Base-by-base conservation (phyloP, 2,329 filamentous ascomycete genomes). In the Sporothrix variecibatus region DNA sequence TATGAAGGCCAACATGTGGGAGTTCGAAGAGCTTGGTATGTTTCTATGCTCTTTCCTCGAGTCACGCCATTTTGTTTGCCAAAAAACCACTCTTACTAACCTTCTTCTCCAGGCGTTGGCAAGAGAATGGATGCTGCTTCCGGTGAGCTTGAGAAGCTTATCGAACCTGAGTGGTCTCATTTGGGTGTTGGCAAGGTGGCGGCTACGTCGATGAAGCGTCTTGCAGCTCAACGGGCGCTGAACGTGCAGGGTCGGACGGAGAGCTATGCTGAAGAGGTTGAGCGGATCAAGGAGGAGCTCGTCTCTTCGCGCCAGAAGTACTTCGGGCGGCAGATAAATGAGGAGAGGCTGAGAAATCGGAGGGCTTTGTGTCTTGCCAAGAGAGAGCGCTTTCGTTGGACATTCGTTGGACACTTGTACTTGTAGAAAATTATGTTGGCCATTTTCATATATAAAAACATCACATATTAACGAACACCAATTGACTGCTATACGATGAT, bases 1-100 rank as follows among this genome's bases (percentile, higher is more conserved):
- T 79, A 97, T 99, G 94, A 99, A 99, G 87, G 96, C 96, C 72
- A 98, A 99, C 81, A 89, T 98, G 69, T 99, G 93, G 91, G 94
- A 97, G 81, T 95, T 94, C 82, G 90, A 92, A 79, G 88, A 88
- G 74, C 81, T 95, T 75, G 91, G 92, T 92, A 87, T 76, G 83
- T 81, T 70, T 12, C 12, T 7, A 23, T 73, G 67, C 26, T 71
- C 6, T 31, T 3, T 15, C 26, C 26, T 65, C n/a, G 56, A 49
- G 43, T 15, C 15, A 49, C 15, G 15, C 43, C 34, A 34, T 8
- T 58, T 46, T 46, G 23, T 15, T n/a, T 53, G 1, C 23, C 12
- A 20, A 49, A 15, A 49, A 17, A 46, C 11, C 11, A 17, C 43
- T 20, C 49, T 5, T 12, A 17, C 69, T 74, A 67, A 71, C 71